Percentiles rank a stretch among this genome's conserved stretches.
These are phyloP conservation scores for Staphylotrichum tortipilum DNA, from an alignment of 495 filamentous ascomycete species.

Conservation along the genomic window DNA sequence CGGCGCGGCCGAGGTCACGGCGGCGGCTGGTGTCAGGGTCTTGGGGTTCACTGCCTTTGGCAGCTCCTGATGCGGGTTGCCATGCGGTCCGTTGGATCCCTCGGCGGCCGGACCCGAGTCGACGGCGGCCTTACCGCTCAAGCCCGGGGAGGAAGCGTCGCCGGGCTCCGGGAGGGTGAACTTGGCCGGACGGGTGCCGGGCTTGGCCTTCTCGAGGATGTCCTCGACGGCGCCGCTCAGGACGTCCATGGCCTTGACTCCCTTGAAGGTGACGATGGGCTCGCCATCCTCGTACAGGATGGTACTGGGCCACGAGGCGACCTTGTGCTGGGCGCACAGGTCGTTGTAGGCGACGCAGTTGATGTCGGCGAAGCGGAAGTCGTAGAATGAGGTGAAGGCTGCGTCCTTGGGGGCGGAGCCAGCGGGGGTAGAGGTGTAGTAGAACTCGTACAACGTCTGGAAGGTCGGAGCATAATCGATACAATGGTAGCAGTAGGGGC, in stretches of 20 bases:
- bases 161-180: conserved; percentile 34
- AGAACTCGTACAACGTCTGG: conserved; percentile 92
- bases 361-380: conserved; percentile 78
- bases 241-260: conserved; percentile 49
- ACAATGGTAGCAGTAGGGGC: conserved; percentile 70
- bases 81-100: conserved; percentile 32
- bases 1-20: neutral
- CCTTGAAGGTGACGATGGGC: conserved; percentile 49
- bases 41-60: too few relatives aligned
- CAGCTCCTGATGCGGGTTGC: too few relatives aligned
- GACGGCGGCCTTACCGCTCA: too few relatives aligned
- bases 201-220: conserved; percentile 64
- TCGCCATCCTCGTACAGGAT: conserved; percentile 77
- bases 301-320: conserved; percentile 64
- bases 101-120: conserved; percentile 27
- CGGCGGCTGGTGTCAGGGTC: too few relatives aligned
- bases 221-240: conserved; percentile 67
- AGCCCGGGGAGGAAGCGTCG: conserved; percentile 14
- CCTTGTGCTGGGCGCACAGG: conserved; percentile 55
- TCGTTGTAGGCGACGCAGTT: conserved; percentile 78
- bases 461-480: conserved; percentile 69
- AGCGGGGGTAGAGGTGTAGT: conserved; percentile 78
- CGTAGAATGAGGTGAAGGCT: conserved; percentile 62
- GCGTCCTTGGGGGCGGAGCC: conserved; percentile 22
- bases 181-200: conserved; percentile 62